phyloP scores from a whole-genome alignment of 1,284 basidiomycete genomes.

The Paramarasmius palmivorus region DNA sequence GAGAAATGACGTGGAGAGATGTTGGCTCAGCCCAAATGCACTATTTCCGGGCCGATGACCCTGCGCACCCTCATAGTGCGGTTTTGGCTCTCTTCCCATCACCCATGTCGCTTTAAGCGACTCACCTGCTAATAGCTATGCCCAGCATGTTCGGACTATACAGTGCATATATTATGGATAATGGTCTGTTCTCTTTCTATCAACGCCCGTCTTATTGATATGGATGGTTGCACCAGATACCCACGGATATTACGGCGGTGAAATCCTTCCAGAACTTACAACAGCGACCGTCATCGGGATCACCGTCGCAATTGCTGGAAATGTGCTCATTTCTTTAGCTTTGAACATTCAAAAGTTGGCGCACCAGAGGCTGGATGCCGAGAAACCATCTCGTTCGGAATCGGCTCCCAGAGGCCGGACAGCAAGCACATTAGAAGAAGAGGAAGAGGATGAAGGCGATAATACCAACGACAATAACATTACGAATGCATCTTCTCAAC shows the following conservation, averaged over 20 bases:
- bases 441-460: constrained; percentile 28
- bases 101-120: no score
- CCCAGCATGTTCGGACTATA: not conserved
- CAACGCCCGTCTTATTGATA: not conserved
- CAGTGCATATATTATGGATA: no score
- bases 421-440: constrained; percentile 20
- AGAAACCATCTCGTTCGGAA: constrained; percentile 19
- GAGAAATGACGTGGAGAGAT: constrained; percentile 8
- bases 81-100: no score
- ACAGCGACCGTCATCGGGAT: constrained; percentile 77
- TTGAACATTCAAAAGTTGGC: constrained; percentile 92
- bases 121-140: no score
- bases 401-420: constrained; percentile 11
- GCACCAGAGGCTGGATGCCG: constrained; percentile 69
- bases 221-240: not conserved
- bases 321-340: constrained; percentile 87
- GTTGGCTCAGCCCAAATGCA: constrained; percentile 6
- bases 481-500: not conserved
- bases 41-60: not conserved
- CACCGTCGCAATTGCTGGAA: constrained; percentile 80
- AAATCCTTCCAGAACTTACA: constrained; percentile 56
- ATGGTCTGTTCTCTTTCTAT: no score
- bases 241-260: not conserved
- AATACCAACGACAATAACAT: not conserved
- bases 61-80: not conserved